Base-by-base conservation (phyloP, 225 moss, liverwort and hornwort species). In the Bryoerythrophyllum caledonicum region DNA sequence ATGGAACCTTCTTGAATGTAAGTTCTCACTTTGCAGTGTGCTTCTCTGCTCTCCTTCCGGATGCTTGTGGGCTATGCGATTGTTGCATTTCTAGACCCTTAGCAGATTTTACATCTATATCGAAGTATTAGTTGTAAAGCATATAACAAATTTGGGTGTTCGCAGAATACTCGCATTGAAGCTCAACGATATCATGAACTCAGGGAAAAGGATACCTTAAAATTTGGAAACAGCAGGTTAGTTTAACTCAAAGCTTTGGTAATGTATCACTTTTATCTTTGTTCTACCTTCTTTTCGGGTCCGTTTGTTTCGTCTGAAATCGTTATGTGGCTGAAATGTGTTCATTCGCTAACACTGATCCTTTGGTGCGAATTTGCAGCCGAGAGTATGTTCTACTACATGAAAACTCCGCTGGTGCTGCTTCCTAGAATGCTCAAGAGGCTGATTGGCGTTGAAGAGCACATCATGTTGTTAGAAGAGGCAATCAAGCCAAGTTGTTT, bases 181-280 rank as follows among this genome's bases (percentile, higher is more conserved):
- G 74, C 91, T 64, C 93, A 93, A 76, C 86, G 99, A 74, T 99
- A 92, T 63, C 93, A 95, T 71, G 99, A 99, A 81, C 93, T 99
- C 75, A 88, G 93, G 77, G 99, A 99, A 65, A 91, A 91, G 82
- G 95, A 99, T 69, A 99, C 99, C 30, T 71, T 99, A 38, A 95
- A 95, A 77, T 99, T 95, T 82, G 99, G 99, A 41, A 95, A 99
- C 74, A 99, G 99, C 86, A 99, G 97, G 97, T 97, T 74, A 51
- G 91, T 79, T 37, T n/a, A 72, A 25, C 56, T 59, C 19, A 26
- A 25, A 61, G 71, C 30, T 68, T 48, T 16, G 25, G 25, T 63
- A 19, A 67, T 37, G 15, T 68, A 63, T 52, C 38, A 65, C 6
- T 27, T 71, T 34, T 23, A 37, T 32, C 7, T 57, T 54, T 63